Evolutionary conservation across 2,329 filamentous ascomycete genomes (phyloP), one percentile per base, ranked within the genome.

Genomic region (Cadophora sp.): DNA sequence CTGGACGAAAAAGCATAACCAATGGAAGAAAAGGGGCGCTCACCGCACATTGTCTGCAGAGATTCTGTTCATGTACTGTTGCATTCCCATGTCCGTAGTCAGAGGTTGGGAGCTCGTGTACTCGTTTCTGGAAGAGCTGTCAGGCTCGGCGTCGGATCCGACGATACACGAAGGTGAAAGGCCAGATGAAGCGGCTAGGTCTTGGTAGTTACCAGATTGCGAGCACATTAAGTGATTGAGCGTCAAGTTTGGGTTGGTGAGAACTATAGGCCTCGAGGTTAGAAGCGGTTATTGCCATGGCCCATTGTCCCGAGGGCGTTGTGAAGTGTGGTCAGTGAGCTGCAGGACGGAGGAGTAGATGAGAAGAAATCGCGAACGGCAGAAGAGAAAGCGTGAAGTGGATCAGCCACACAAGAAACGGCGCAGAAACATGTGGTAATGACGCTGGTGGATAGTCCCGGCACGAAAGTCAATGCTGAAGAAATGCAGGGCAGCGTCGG

Each of bases 151-250:
- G 65, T 78, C 76, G 61, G 76, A 73, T 56, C 72, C 76, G 73
- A 78, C 71, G 64, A 77, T 76, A 72, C 70, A 77, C 58, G 76
- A 73, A 63, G 75, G 69, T 70, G 76, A 73, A 63, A 77, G 75
- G 64, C 72, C 74, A 63, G 76, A 75, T 68, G 73, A 76, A 65
- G 75, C 73, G 71, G 70, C 69, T 69, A 77, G 68, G 68, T 78
- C 76, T 75, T 76, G 75, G 66, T 76, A 73, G 69, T 77, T 78
- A 76, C 73, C 73, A 74, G 76, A 72, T 78, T 77, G 76, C 68
- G 77, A 77, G 75, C 76, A 75, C 77, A 79, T 79, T 74, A 78
- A 77, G 74, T 74, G 74, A 71, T 74, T 73, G 70, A 75, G 68
- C 51, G 72, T 59, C 22, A 63, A 60, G 53, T 29, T 63, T 37